Conservation (phyloP, 208 protist genomes). For the Entamoeba histolytica region DNA sequence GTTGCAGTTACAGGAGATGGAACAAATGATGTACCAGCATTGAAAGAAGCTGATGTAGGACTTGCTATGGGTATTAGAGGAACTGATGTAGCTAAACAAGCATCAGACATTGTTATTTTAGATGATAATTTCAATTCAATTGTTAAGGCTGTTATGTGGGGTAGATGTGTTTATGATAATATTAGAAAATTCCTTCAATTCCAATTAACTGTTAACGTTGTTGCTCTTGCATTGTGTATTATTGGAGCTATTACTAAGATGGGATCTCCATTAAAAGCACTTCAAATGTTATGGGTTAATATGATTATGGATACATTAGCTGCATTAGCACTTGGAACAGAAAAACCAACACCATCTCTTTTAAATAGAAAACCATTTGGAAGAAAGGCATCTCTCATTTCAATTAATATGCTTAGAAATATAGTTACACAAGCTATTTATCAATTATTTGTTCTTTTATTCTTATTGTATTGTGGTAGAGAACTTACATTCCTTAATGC, state of each 20-base stretch:
- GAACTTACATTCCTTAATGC: not conserved
- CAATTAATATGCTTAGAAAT: slow-evolving; percentile 10
- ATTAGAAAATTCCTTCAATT: slow-evolving; percentile 29
- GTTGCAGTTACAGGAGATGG: slow-evolving; percentile 1
- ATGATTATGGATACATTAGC: slow-evolving; percentile 96
- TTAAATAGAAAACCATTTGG: slow-evolving; percentile 8
- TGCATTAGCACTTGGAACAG: slow-evolving; percentile 76
- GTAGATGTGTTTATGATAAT: slow-evolving; percentile 71
- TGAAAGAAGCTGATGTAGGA: slow-evolving; percentile 77
- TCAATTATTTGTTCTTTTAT: slow-evolving; percentile 1
- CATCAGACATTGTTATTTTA: slow-evolving; percentile 66
- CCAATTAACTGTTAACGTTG: slow-evolving; percentile 86
- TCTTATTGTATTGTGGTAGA: not conserved
- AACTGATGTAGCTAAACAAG: slow-evolving; percentile 71
- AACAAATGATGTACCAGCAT: slow-evolving; percentile 76
- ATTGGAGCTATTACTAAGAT: slow-evolving; percentile 37
- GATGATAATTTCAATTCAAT: slow-evolving; percentile 92
- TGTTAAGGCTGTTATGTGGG: slow-evolving; percentile 79
- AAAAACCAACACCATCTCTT: slow-evolving; percentile 48
- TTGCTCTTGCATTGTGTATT: slow-evolving; percentile 64
- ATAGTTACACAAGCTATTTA: not conserved
- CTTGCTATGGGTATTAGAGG: slow-evolving; percentile 80
- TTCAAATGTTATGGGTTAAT: slow-evolving; percentile 86
- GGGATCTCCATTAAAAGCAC: slow-evolving; percentile 16
- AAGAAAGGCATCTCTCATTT: not conserved